phyloP scores from a whole-genome alignment of 768 basidiomycete genomes.

The Mycena maculata region DNA sequence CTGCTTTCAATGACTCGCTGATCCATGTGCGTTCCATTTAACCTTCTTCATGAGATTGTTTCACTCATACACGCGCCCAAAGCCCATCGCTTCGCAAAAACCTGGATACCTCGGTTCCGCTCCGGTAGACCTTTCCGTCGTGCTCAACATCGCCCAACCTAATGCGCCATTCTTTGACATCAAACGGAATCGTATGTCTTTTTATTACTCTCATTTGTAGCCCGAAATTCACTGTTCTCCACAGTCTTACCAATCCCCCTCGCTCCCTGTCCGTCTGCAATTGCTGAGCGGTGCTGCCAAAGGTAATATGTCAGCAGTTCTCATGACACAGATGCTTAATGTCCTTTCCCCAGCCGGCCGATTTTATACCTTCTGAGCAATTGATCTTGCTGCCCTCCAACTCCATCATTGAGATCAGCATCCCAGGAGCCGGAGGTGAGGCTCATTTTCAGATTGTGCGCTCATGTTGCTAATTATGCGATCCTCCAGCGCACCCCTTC shows the following conservation, averaged over 20 bases:
- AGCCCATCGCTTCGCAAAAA: slow-evolving; percentile 31
- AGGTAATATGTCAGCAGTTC: too few species aligned
- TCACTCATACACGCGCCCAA: too few species aligned
- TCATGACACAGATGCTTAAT: too few species aligned
- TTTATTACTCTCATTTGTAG: too few species aligned
- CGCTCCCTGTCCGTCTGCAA: slow-evolving; percentile 16
- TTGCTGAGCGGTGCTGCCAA: slow-evolving; percentile 19
- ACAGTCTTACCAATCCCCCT: slow-evolving; percentile 15
- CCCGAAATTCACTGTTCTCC: not conserved
- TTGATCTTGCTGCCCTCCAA: slow-evolving; percentile 15
- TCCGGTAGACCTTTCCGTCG: slow-evolving; percentile 26
- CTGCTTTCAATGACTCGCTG: slow-evolving; percentile 40
- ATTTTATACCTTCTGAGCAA: slow-evolving; percentile 13
- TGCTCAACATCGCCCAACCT: slow-evolving; percentile 31
- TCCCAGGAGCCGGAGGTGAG: slow-evolving; percentile 22
- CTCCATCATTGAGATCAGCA: slow-evolving; percentile 23
- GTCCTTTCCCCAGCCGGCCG: slow-evolving; percentile 1
- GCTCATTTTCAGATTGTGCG: not conserved
- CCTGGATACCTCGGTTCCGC: slow-evolving; percentile 31
- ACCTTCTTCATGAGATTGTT: too few species aligned
- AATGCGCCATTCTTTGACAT: slow-evolving; percentile 34
- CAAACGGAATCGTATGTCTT: slow-evolving; percentile 30
- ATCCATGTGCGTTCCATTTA: slow-evolving; percentile 43
- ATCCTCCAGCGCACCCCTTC: slow-evolving; percentile 38
- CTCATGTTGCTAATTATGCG: slow-evolving; percentile 1